Evolutionary conservation across 345 rosid species (phyloP), one percentile per base, ranked within the genome.

Genomic region (Populus simonii): DNA sequence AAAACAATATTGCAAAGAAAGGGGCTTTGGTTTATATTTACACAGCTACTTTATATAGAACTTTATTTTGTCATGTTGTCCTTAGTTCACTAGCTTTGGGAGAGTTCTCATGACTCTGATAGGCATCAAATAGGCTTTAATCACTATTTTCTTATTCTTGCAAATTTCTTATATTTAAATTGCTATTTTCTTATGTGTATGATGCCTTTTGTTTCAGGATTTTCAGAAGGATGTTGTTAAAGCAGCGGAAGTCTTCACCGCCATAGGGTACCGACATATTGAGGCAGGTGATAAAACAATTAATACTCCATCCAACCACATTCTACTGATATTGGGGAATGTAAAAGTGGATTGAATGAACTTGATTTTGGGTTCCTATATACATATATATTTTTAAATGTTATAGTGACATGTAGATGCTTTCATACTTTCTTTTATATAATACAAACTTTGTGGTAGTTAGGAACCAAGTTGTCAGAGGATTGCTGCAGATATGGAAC

Each of bases 381-480:
- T 15, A 35, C 15, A 35, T 23, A 59, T 29, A 7, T 53, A 29
- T 69, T 10, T 38, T 61, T 16, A 12, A 6, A 8, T 69, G 16
- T 25, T 33, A 16, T 68, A 35, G 70, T 25, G 27, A 29, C 2
- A 38, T 25, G 41, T 20, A n/a, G 29, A 25, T 61, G 17, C 10
- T 13, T 39, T 73, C 11, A 8, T 78, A 53, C 63, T 55, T 53
- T 71, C 9, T 47, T 35, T 27, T 74, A 45, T 70, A 20, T 17
- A 49, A 77, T 6, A 72, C 76, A 29, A 73, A 53, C 25, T 74
- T 75, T 70, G 17, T 70, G 79, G 45, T 84, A 45, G 80, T 74
- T 71, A 94, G 99, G 99, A 79, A 89, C 92, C 81, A 95, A 91
- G 82, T 87, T 95, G 75, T 86, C 97, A 71, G 96, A 95, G 89